These are phyloP conservation scores for Trichoderma oligosporum DNA, from an alignment of 2,329 filamentous ascomycete genomes.

Conservation along the genomic window DNA sequence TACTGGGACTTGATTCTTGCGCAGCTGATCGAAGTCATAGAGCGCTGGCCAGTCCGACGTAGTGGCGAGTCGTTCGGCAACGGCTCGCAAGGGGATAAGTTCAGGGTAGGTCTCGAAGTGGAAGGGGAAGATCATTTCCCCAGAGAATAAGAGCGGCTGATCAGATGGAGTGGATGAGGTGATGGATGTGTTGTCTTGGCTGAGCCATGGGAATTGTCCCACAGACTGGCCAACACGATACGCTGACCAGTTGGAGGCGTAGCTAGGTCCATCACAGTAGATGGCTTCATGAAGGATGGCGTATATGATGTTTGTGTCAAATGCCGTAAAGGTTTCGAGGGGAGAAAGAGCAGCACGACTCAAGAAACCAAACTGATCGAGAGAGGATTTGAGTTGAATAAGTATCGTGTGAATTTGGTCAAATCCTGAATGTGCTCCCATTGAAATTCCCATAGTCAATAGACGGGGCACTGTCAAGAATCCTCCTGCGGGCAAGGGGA, in stretches of 20 bases:
- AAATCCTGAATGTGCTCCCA: slow-evolving; percentile 76
- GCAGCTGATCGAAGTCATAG: slow-evolving; percentile 71
- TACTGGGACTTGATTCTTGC: slow-evolving; percentile 75
- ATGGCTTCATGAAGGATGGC: slow-evolving; percentile 82
- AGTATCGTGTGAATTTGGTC: slow-evolving; percentile 72
- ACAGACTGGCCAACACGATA: slow-evolving; percentile 55
- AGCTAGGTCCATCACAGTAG: slow-evolving; percentile 67
- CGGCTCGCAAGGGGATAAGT: slow-evolving; percentile 63
- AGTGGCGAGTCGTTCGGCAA: slow-evolving; percentile 66
- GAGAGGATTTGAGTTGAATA: slow-evolving; percentile 65
- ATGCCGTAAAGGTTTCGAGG: slow-evolving; percentile 64
- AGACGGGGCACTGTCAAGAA: slow-evolving; percentile 69
- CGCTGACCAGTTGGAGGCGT: slow-evolving; percentile 71
- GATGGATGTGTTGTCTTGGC: slow-evolving; percentile 28
- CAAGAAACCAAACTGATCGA: slow-evolving; percentile 72
- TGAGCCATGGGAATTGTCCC: slow-evolving; percentile 50
- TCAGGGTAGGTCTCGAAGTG: slow-evolving; percentile 80
- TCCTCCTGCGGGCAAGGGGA: slow-evolving; percentile 69
- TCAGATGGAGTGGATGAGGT: slow-evolving; percentile 26
- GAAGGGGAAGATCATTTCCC: slow-evolving; percentile 88
- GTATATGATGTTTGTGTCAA: slow-evolving; percentile 78
- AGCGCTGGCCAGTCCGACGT: slow-evolving; percentile 68
- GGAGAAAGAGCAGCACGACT: slow-evolving; percentile 65
- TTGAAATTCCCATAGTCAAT: slow-evolving; percentile 70
- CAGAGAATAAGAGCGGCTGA: slow-evolving; percentile 71